A percentile compares a stretch with the other conserved stretches of the same genome.
phyloP scores from a whole-genome alignment of 1,284 basidiomycete species.

The Anthracocystis setariae region DNA sequence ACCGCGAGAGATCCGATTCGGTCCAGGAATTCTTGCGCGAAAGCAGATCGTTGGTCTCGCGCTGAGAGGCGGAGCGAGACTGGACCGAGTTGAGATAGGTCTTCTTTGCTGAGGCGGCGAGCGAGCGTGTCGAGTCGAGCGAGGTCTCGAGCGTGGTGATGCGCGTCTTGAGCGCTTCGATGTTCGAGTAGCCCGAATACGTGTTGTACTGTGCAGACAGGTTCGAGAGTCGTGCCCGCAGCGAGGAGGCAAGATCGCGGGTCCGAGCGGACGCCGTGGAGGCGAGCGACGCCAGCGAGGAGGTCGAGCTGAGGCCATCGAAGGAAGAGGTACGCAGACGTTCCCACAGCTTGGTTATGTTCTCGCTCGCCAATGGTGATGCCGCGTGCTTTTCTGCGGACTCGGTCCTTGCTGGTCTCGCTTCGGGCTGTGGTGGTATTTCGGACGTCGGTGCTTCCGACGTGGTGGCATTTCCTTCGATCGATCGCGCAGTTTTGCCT shows the following conservation, averaged over 20 bases:
- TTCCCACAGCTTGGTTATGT: background rate
- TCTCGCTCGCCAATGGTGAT: background rate
- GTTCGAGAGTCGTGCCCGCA: slow-evolving; percentile 26
- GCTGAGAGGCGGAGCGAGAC: slow-evolving; percentile 48
- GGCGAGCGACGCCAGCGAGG: slow-evolving; percentile 7
- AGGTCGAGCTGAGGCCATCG: slow-evolving; percentile 21
- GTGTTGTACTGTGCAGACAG: slow-evolving; percentile 54
- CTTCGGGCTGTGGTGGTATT: no score
- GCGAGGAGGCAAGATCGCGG: background rate
- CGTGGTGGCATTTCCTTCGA: background rate
- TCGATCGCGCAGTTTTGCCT: background rate
- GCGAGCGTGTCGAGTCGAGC: slow-evolving; percentile 15
- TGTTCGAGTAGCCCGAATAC: slow-evolving; percentile 54
- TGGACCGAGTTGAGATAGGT: slow-evolving; percentile 54
- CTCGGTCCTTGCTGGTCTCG: background rate
- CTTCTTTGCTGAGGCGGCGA: slow-evolving; percentile 25
- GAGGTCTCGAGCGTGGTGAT: slow-evolving; percentile 31
- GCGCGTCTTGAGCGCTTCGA: slow-evolving; percentile 47
- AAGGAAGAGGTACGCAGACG: slow-evolving; percentile 21
- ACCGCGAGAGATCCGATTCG: slow-evolving; percentile 55
- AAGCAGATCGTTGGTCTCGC: slow-evolving; percentile 61
- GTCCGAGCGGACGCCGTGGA: slow-evolving; percentile 6
- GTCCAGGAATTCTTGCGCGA: slow-evolving; percentile 59
- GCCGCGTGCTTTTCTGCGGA: background rate
- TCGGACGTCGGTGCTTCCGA: background rate